phyloP scores from a whole-genome alignment of 768 basidiomycete genomes.

The Lactarius hatsudake region DNA sequence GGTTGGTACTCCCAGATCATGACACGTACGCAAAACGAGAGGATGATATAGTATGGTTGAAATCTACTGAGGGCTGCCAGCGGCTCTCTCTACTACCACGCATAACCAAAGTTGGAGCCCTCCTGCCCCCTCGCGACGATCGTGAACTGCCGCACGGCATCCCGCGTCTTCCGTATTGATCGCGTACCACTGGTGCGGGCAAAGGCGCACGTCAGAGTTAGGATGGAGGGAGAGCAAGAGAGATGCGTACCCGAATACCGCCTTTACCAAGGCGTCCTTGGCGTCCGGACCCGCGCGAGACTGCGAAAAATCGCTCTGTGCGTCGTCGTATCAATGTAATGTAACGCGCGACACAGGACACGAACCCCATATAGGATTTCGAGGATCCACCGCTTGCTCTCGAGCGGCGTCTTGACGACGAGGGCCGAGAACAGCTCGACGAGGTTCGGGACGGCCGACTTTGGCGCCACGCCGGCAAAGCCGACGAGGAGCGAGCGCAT shows the following conservation, averaged over 20 bases:
- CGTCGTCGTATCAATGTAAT: neutral
- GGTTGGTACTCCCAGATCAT: neutral
- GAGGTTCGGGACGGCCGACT: slow-evolving; percentile 79
- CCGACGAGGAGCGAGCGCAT: slow-evolving; percentile 73
- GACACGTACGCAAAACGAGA: neutral
- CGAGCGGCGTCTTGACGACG: slow-evolving; percentile 51
- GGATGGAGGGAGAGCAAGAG: slow-evolving; percentile 3
- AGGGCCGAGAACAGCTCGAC: slow-evolving; percentile 77
- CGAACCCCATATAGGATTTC: slow-evolving; percentile 65
- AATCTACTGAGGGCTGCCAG: neutral
- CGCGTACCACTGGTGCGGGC: slow-evolving; percentile 49
- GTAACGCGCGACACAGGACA: neutral
- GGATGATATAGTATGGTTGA: neutral
- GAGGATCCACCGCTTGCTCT: slow-evolving; percentile 67
- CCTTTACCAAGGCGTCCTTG: slow-evolving; percentile 76
- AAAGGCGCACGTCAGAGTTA: slow-evolving; percentile 2
- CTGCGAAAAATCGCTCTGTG: slow-evolving; percentile 68
- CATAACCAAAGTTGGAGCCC: slow-evolving; percentile 83
- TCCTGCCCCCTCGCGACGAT: slow-evolving; percentile 81
- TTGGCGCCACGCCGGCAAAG: slow-evolving; percentile 81
- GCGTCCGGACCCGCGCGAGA: slow-evolving; percentile 71
- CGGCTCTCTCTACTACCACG: slow-evolving; percentile 35
- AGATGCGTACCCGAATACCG: slow-evolving; percentile 56
- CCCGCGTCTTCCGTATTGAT: slow-evolving; percentile 68
- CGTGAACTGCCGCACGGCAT: slow-evolving; percentile 85